phyloP scores from a whole-genome alignment of 352 stramenopile species.

The Blastocystis sp. region DNA sequence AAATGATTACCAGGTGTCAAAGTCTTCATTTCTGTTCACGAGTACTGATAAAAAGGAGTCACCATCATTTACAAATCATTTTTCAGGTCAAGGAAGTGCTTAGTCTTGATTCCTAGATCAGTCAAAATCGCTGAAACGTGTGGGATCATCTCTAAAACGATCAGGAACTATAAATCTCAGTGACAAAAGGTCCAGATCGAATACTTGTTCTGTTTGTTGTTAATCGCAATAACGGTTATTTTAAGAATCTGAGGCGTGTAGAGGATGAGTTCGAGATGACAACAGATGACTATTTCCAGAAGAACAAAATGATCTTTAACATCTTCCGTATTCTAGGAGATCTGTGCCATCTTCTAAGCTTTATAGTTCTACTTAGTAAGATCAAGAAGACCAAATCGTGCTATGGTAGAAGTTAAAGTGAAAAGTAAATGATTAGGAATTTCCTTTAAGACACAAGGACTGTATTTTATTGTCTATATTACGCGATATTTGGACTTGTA shows the following conservation, averaged over 20 bases:
- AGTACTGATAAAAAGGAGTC: background rate
- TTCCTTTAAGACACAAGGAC: conserved; percentile 96
- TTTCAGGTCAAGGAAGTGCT: background rate
- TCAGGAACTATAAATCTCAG: background rate
- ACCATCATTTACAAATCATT: too few relatives aligned
- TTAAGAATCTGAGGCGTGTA: background rate
- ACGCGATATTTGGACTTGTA: conserved; percentile 97
- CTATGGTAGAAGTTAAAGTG: conserved; percentile 72
- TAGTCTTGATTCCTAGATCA: background rate
- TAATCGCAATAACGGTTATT: conserved; percentile 20
- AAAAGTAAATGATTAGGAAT: conserved; percentile 79
- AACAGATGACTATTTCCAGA: background rate
- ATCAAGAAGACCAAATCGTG: conserved; percentile 84
- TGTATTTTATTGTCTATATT: conserved; percentile 97
- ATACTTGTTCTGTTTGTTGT: conserved; percentile 16
- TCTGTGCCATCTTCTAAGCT: conserved; percentile 97
- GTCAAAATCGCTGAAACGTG: background rate
- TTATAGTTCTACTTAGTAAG: conserved; percentile 94
- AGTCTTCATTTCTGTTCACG: conserved; percentile 40
- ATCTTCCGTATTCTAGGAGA: conserved; percentile 94
- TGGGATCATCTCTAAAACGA: background rate
- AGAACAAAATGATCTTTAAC: conserved; percentile 78
- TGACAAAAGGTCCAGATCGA: background rate
- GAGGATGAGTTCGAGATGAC: background rate
- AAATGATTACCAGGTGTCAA: background rate